Percentiles rank a stretch among this genome's conserved stretches.
phyloP scores from a whole-genome alignment of 208 protist species.

The Acanthamoeba divionensis region DNA sequence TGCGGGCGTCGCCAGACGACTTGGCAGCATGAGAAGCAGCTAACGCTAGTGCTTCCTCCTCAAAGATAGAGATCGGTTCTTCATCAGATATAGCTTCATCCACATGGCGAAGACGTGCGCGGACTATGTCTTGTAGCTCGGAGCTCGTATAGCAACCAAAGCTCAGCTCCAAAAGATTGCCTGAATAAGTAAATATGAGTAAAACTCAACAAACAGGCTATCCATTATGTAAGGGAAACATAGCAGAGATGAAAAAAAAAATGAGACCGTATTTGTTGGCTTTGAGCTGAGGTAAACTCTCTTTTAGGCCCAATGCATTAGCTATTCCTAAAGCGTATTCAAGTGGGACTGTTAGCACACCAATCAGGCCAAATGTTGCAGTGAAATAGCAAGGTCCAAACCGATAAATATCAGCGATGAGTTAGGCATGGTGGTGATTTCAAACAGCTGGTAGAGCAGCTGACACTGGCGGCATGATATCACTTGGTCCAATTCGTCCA shows the following conservation, averaged over 20 bases:
- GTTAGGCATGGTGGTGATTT: not conserved
- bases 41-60: not conserved
- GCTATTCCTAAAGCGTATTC: not conserved
- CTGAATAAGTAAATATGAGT: not conserved
- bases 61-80: not conserved
- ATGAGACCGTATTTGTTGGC: not conserved
- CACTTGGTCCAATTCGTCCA: not conserved
- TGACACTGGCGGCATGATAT: not conserved
- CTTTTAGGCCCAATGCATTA: not conserved
- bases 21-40: not conserved
- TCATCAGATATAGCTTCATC: too few species aligned
- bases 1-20: not conserved
- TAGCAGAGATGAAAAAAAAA: not conserved
- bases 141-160: not conserved
- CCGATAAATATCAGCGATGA: not conserved
- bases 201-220: too few species aligned
- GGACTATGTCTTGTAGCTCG: not conserved
- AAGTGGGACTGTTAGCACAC: not conserved
- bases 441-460: not conserved
- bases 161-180: not conserved
- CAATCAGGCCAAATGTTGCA: not conserved
- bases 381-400: not conserved
- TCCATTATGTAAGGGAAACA: too few species aligned
- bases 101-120: not conserved
- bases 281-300: not conserved